These are phyloP conservation scores for Zymoseptoria pseudotritici DNA, from an alignment of 2,329 filamentous ascomycete genomes.

Conservation along the genomic window DNA sequence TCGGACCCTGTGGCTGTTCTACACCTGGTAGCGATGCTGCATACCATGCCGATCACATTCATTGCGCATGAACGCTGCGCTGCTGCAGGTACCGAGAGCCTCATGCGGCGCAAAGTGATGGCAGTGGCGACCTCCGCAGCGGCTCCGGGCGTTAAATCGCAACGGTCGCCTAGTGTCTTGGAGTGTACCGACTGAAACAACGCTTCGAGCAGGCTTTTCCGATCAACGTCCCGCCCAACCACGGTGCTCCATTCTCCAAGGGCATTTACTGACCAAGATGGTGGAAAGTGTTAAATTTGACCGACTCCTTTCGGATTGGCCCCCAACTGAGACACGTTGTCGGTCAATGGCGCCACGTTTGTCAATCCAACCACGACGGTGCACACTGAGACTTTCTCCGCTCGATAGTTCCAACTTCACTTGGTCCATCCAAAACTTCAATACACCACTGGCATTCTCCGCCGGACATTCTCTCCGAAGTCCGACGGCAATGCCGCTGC, in stretches of 20 bases:
- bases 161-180: neutral
- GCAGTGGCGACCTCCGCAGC: neutral
- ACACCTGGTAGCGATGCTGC: neutral
- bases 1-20: neutral
- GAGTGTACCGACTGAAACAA: neutral
- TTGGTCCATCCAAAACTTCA: neutral
- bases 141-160: neutral
- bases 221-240: neutral
- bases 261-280: neutral
- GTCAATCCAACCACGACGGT: neutral
- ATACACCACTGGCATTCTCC: neutral
- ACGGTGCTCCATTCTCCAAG: neutral
- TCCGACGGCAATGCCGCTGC: neutral
- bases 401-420: neutral
- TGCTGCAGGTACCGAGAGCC: neutral
- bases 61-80: neutral
- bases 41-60: neutral
- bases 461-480: neutral
- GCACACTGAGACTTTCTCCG: neutral
- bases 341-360: neutral
- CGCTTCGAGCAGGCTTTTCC: neutral
- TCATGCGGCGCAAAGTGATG: neutral
- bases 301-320: neutral
- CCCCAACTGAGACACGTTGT: neutral
- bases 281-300: neutral